Base-by-base conservation (phyloP, 2,329 filamentous ascomycete genomes). In the Aspergillus brasiliensis region DNA sequence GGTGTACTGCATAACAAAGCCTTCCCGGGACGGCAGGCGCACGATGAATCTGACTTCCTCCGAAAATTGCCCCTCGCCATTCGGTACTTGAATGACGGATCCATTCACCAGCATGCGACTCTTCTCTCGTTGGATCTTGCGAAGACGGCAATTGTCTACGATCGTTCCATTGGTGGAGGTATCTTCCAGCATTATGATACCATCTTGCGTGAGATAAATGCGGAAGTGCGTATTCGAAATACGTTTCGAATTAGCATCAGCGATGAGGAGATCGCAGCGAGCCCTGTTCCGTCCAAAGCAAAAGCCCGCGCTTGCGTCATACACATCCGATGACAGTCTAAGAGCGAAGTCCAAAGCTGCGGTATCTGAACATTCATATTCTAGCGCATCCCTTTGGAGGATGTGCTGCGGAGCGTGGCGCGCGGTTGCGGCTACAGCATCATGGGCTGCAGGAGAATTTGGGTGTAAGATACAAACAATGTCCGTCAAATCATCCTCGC, bases 221-320 rank as follows among this genome's bases (percentile, higher is more conserved):
- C 92, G 89, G 74, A 98, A 99, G 74, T 99, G 95, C n/a, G 90
- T 84, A 72, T 98, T 97, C 80, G 94, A 98, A 61, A 99, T 84
- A 46, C 91, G 85, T 73, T 86, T 89, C 55, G 85, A 80, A 0
- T 85, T 84, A 65, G 94, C 89, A 63, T 88, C 82, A 51, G 91
- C 86, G 67, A 84, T 84, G 49, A 93, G 78, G 54, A 91, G 81
- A 70, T 99, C 95, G 75, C 91, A 95, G 34, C 85, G 83, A 48
- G 75, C 68, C 0, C 77, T 67, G 70, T 95, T 94, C 57, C 95
- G 88, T 28, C 95, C 95, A 75, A 99, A 98, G 46, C 86, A 84
- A 76, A 96, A 98, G 38, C 95, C 95, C 54, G 86, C 78, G 3
- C 80, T 71, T 6, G 88, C 86, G 66, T 90, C 84, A 70, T 90